Base-by-base conservation (phyloP, 768 basidiomycete species). In the Hygrocybe punicea region DNA sequence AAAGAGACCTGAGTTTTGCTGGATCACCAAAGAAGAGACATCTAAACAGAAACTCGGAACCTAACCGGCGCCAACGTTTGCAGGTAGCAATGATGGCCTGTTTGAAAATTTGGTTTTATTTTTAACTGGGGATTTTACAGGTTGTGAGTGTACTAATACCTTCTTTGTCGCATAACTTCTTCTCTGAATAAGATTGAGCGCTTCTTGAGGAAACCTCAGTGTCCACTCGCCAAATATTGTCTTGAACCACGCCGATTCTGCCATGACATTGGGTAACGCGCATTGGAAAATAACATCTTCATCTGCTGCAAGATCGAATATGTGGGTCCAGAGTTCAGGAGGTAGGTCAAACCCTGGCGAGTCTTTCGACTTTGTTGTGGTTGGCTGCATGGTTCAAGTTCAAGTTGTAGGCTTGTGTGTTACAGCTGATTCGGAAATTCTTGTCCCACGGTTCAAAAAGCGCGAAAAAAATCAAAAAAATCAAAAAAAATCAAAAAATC, bases 71-170 rank as follows among this genome's bases (percentile, higher is more conserved):
- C 85, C 85, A 90, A 6, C 75, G 76, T 59, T 76, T 80, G 65
- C 87, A 90, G 0, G 87, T 88, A 2, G 78, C 69, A 59, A 86
- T 81, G 54, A 91, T 85, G 1, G 86, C 79, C 87, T 91, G 51
- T 0, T 16, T n/a, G 37, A n/a, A 55, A 52, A 33, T 23, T 23
- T 47, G 54, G 47, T 34, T 60, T 24, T 33, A 19, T 45, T 13
- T 37, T 50, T 34, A 24, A 39, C 10, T 17, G 29, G 25, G 2
- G 16, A 34, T n/a, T 29, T 29, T 29, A 8, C 29, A 29, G 8
- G 29, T 29, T 29, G 29, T 29, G 39, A 21, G 11, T 21, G 40
- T n/a, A 47, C 76, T n/a, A n/a, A 13, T 59, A 87, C 89, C 77
- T 85, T 87, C 66, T 88, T 86, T 3, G 82, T 87, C 2, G 76